Evolutionary conservation across 2,329 filamentous ascomycete species (phyloP), one percentile per base, ranked within the genome.

Genomic region (Lecanicillium sp.): DNA sequence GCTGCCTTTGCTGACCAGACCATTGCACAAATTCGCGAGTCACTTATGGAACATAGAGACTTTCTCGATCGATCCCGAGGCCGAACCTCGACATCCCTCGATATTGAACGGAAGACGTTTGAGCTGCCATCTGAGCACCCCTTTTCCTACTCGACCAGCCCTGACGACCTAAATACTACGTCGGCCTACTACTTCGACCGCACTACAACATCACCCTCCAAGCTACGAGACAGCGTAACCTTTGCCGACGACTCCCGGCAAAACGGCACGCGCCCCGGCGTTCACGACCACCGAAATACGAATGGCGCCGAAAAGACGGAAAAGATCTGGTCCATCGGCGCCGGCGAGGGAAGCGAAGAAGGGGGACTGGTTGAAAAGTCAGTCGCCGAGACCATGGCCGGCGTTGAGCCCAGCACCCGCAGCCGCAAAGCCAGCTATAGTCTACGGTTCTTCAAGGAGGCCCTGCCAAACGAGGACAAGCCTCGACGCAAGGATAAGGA

Each of bases 341-440:
- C 74, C 19, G 71, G 67, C 8, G 71, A 75, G 44, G 62, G 71
- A 36, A 62, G 68, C 21, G 71, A 74, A 46, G 69, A 70, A 37
- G 72, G 78, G 52, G 79, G 79, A 1, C 69, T 79, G 54, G 80
- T 84, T 6, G 80, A 84, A 55, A 78, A 81, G 60, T 82, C 79
- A n/a, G 77, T 84, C 43, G 71, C 77, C 5, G 78, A 83, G 53
- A 77, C 77, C 23, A 70, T 83, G 58, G 73, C 77, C 15, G 79
- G 79, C 2, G 67, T 76, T n/a, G 80, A 83, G 56, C 78, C 72
- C 56, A 82, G 78, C 58, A 76, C 77, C 38, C 77, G 81, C 45
- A 87, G 81, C 57, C 77, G 81, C 55, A 85, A 84, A 62, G 77
- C 81, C 32, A 84, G 80, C 56, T 81, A 84, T 61, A 83, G 79